These are phyloP conservation scores for Gomphus bonarii DNA, from an alignment of 1,284 basidiomycete genomes.

Conservation along the genomic window DNA sequence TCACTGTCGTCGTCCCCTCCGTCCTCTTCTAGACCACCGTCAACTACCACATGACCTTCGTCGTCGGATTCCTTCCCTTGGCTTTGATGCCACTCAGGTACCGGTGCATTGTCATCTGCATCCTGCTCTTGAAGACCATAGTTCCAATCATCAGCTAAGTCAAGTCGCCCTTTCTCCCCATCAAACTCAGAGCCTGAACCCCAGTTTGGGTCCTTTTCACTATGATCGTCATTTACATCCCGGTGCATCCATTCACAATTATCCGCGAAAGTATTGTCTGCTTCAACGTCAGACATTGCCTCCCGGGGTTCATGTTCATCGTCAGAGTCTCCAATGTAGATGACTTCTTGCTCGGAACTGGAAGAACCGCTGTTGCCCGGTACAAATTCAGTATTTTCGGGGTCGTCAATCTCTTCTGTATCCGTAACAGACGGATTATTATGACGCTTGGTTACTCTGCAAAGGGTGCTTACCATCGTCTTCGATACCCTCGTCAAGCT, in stretches of 20 bases:
- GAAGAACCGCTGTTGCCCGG: not conserved
- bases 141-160: not conserved
- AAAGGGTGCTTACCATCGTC: not conserved
- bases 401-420: not conserved
- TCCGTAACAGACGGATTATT: not conserved
- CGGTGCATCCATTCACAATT: not conserved
- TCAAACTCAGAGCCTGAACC: not conserved
- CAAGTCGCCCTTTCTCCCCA: not conserved
- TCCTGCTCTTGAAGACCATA: not conserved
- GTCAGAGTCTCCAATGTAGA: not conserved
- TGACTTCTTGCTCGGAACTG: not conserved
- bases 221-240: not conserved
- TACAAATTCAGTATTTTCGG: not conserved
- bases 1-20: not conserved
- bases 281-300: not conserved
- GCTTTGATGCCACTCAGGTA: not conserved
- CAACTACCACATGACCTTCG: not conserved
- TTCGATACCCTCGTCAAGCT: not conserved
- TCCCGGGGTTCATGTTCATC: not conserved
- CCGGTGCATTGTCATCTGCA: not conserved
- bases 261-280: not conserved
- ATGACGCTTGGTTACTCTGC: not conserved
- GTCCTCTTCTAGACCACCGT: not conserved
- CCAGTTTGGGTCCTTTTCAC: not conserved
- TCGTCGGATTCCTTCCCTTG: constrained; percentile 4